Base-by-base conservation (phyloP, 371 early-diverging fungal species). In the Mortierella sp. region DNA sequence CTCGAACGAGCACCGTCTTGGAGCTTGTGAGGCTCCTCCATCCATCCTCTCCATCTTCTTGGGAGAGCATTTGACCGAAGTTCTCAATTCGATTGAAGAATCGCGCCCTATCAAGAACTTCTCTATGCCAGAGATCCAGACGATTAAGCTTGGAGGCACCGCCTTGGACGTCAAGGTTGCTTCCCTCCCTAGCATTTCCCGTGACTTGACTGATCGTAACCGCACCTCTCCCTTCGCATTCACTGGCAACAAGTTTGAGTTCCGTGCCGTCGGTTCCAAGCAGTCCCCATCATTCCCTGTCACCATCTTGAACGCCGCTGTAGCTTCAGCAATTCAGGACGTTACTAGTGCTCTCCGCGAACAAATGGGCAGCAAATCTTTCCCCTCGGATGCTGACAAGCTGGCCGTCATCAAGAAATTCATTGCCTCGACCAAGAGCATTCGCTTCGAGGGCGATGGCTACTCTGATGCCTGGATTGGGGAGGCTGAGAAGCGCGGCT, bases 181-280 rank as follows among this genome's bases (percentile, higher is more conserved):
- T 35, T 91, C 93, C 11, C 89, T 99, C 58, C 98, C 99, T 70
- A 87, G 86, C 78, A 97, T 99, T 83, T 84, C 95, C 28, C 96
- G 98, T 87, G 99, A 99, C 85, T 85, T 97, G 85, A 98, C 98
- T 24, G 99, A 99, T 85, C 96, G 99, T 85, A 99, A 99, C 94
- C 95, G 98, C 80, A 99, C 99, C 30, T 97, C 97, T 61, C 97
- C 99, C 39, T 97, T 99, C 76, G 99, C 99, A 66, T 99, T 98
- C 90, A 99, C 98, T 69, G 98, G 98, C 68, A 98, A 99, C 95
- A 99, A 99, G 91, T 98, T 99, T 77, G 99, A 99, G 89, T 99
- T 98, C 97, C 95, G 99, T 88, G 98, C 98, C 70, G 98, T 98
- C 45, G 99, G 99, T 45, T 95, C 99, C 75, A 97, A 97, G 91